Evolutionary conservation across 148 eudicot species (phyloP).

Genomic region (Selenicereus undatus): DNA sequence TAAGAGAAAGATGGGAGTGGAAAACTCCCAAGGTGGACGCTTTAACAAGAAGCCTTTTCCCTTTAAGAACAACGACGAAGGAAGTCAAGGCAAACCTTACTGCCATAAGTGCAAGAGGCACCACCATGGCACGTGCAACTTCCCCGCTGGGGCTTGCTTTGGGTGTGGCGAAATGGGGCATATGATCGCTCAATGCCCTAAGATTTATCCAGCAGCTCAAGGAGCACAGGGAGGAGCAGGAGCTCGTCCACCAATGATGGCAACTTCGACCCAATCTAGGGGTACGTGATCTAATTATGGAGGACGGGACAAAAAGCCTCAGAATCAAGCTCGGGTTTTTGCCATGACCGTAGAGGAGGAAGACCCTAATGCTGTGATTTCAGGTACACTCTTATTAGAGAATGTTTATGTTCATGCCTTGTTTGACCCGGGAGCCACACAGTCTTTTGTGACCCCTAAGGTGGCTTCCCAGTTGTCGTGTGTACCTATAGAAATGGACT

Average conservation of each 20-base stretch:
- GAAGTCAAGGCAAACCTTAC: background rate
- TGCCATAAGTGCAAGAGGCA: background rate
- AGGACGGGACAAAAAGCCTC: background rate
- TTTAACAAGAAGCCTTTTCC: background rate
- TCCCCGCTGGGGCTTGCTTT: background rate
- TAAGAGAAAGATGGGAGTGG: background rate
- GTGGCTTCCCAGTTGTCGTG: background rate
- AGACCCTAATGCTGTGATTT: background rate
- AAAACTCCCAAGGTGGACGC: background rate
- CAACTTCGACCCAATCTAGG: background rate
- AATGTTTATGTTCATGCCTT: background rate
- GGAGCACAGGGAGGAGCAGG: background rate
- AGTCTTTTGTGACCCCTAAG: background rate
- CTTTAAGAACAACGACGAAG: background rate
- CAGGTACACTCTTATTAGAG: background rate
- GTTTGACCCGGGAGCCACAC: background rate
- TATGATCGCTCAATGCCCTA: background rate
- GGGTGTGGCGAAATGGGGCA: background rate
- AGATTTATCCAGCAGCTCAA: background rate
- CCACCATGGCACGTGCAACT: background rate
- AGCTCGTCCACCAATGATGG: background rate
- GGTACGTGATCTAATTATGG: background rate
- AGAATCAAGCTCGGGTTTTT: background rate
- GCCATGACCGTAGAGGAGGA: background rate
- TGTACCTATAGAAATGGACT: no score